A percentile compares a stretch with the other conserved stretches of the same genome.
phyloP scores from a whole-genome alignment of 345 rosid genomes.

The thale cress (Arabidopsis thaliana) region DNA sequence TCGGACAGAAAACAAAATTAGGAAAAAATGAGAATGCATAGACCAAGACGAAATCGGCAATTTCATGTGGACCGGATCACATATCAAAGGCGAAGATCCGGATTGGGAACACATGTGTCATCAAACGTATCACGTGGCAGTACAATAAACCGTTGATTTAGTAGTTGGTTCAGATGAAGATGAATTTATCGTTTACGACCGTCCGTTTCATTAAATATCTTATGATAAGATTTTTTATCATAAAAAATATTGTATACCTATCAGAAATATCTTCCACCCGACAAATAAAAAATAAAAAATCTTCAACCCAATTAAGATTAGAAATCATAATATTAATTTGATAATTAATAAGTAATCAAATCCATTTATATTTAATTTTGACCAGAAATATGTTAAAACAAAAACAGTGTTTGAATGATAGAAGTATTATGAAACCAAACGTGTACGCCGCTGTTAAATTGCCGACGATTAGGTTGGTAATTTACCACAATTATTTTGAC shows the following conservation, averaged over 20 bases:
- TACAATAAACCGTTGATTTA: conserved; percentile 15
- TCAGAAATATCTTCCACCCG: conserved; percentile 20
- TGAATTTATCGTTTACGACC: conserved; percentile 20
- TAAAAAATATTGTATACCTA: neutral
- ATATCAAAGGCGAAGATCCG: neutral
- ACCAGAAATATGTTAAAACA: neutral
- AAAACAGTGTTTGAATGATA: conserved; percentile 19
- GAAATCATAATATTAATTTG: neutral
- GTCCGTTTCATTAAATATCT: conserved; percentile 36
- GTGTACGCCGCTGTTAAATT: conserved; percentile 29
- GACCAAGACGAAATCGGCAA: conserved; percentile 1
- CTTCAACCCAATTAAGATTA: neutral
- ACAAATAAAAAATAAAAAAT: neutral
- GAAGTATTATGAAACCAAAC: conserved; percentile 24
- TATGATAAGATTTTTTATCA: neutral
- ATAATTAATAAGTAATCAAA: neutral
- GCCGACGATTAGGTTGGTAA: conserved; percentile 37
- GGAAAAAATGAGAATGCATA: neutral
- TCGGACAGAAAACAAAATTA: conserved; percentile 19
- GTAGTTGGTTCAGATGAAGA: neutral
- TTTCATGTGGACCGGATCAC: conserved; percentile 19
- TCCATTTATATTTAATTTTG: conserved; percentile 19
- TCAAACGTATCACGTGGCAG: neutral
- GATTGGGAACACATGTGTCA: conserved; percentile 12
- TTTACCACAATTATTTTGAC: conserved; percentile 20